Evolutionary conservation across 2,329 filamentous ascomycete species (phyloP), one percentile per base, ranked within the genome.

Genomic region (Alternaria alternata): DNA sequence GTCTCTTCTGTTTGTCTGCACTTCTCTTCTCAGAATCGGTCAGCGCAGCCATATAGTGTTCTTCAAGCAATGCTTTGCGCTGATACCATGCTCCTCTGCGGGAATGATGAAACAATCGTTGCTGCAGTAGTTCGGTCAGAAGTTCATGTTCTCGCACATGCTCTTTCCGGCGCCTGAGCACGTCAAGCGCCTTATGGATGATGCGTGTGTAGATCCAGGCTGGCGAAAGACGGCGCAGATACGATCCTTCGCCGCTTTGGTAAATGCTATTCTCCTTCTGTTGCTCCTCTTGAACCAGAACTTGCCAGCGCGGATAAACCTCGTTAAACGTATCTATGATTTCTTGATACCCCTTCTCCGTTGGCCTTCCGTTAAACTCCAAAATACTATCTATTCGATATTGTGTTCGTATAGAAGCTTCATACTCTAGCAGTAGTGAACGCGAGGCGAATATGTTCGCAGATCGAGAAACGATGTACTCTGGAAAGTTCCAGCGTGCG

Each of bases 161-260:
- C 48, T 93, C 84, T 73, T 97, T 97, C 63, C 94, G 87, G 28
- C 92, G 89, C 0, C 91, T 93, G 16, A 96, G 85, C 1, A 93
- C 88, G 57, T 89, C 87, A 0, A 91, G 87, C 3, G 91, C 91
- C 77, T 98, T 98, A 79, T 97, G 93, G 4, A 97, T 85, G 61
- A 99, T 93, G 11, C 95, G 87, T 0, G 95, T 98, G 70, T 97
- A 97, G 0, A 96, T 90, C 86, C 96, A 96, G 0, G 91, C 94
- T 0, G 94, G 92, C 1, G 91, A 96, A 67, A 99, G 94, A 0
- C 94, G 89, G 44, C 94, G 88, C 1, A 99, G 82, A 73, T 99
- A 99, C 0, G 90, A 91, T 1, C 93, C 93, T 78, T 98, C 94
- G 6, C 92, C 91, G 61, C 86, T 91, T 62, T 93, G 89, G 68